phyloP scores from a whole-genome alignment of 129 eudicot species.

The Centella asiatica region DNA sequence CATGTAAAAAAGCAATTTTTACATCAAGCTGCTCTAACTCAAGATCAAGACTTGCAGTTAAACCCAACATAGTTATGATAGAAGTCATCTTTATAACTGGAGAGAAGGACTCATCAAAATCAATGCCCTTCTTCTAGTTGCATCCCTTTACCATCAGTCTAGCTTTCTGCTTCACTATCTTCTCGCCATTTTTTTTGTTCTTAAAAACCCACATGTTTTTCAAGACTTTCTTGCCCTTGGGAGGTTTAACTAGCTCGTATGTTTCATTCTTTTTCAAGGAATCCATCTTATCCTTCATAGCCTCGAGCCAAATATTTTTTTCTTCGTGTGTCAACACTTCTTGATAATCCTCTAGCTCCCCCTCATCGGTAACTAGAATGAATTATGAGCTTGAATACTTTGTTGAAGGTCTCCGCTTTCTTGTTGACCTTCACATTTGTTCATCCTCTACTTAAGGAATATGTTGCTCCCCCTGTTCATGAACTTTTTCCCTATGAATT shows the following conservation, averaged over 20 bases:
- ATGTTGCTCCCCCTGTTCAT: not conserved
- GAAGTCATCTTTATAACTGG: not conserved
- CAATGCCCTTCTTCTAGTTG: not conserved
- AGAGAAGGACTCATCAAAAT: not conserved
- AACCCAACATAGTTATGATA: not conserved
- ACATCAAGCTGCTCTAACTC: not conserved
- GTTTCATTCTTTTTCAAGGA: slow-evolving; percentile 1
- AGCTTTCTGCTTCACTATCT: not conserved
- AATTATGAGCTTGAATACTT: not conserved
- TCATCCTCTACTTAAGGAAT: not conserved
- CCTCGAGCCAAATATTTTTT: not conserved
- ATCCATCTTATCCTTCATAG: slow-evolving; percentile 8
- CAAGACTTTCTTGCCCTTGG: slow-evolving; percentile 3
- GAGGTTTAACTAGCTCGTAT: not conserved
- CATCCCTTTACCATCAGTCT: not conserved
- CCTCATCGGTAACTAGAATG: slow-evolving; percentile 1
- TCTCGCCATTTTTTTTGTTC: not conserved
- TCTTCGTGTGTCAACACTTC: not conserved
- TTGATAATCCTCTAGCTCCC: not conserved
- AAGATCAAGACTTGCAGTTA: not conserved
- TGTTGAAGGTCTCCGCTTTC: not conserved
- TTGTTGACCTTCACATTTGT: not conserved
- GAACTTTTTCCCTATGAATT: not conserved
- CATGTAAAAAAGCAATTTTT: not conserved
- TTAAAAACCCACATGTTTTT: slow-evolving; percentile 6